Conservation (phyloP, 306 rosid species). For the Cicer bijugum region DNA sequence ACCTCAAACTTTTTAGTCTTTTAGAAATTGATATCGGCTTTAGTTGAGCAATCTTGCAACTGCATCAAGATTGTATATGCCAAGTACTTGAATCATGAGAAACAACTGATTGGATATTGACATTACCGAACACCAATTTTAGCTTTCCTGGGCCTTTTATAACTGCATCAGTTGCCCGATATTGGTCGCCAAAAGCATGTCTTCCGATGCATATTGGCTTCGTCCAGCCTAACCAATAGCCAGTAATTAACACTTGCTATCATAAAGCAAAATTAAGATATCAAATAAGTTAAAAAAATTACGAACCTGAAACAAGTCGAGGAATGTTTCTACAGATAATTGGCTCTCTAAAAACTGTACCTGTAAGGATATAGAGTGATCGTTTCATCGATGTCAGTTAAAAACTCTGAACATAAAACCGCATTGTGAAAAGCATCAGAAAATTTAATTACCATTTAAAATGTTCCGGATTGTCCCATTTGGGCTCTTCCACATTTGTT, state of each 20-base stretch:
- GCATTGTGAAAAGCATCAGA: conserved; percentile 36
- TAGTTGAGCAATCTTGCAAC: conserved; percentile 25
- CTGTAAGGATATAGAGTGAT: conserved; percentile 51
- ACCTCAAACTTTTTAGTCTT: conserved; percentile 11
- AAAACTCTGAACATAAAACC: conserved; percentile 22
- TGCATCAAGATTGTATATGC: conserved; percentile 33
- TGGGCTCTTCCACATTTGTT: conserved; percentile 97
- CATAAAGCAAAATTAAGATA: conserved; percentile 25
- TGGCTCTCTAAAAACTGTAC: conserved; percentile 97
- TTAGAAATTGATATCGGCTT: conserved; percentile 17
- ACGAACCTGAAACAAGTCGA: conserved; percentile 89
- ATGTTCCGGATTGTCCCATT: conserved; percentile 97
- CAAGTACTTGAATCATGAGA: conserved; percentile 28
- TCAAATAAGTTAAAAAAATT: conserved; percentile 23
- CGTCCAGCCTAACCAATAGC: conserved; percentile 73
- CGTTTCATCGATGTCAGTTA: conserved; percentile 12
- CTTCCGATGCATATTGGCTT: conserved; percentile 98
- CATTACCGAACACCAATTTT: conserved; percentile 83
- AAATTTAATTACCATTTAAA: conserved; percentile 72
- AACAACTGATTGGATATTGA: conserved; percentile 39
- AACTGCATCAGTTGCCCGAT: conserved; percentile 88
- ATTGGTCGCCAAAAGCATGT: conserved; percentile 98
- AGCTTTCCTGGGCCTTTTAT: conserved; percentile 85
- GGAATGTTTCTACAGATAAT: conserved; percentile 89
- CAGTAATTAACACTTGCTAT: conserved; percentile 30